A percentile compares a stretch with the other conserved stretches of the same genome.
Evolutionary conservation across 768 basidiomycete genomes (phyloP).

Genomic region (Lactarius psammicola): DNA sequence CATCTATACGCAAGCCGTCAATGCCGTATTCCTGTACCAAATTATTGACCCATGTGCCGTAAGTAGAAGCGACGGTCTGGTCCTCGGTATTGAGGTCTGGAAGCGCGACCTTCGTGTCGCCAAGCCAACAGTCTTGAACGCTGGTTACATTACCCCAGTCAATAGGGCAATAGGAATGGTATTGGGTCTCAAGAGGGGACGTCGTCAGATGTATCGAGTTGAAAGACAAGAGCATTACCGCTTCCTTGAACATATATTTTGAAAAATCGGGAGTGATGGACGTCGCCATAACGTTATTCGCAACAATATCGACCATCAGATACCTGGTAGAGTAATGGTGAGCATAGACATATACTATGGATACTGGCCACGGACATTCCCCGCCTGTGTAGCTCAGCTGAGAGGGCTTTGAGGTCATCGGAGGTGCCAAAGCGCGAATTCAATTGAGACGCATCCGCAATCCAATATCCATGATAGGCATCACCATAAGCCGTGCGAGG

Average conservation of each 20-base stretch:
- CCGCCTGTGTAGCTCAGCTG: slow-evolving; percentile 62
- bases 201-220: slow-evolving; percentile 17
- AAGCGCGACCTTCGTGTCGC: slow-evolving; percentile 69
- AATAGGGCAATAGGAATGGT: slow-evolving; percentile 77
- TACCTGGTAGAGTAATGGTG: slow-evolving; percentile 43
- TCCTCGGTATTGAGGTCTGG: slow-evolving; percentile 80
- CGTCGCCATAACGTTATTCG: slow-evolving; percentile 82
- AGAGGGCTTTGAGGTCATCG: slow-evolving; percentile 68
- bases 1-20: slow-evolving; percentile 88
- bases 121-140: slow-evolving; percentile 80
- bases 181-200: slow-evolving; percentile 48
- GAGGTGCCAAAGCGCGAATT: slow-evolving; percentile 72
- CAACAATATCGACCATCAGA: slow-evolving; percentile 82
- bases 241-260: slow-evolving; percentile 63
- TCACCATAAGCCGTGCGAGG: slow-evolving; percentile 72
- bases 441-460: slow-evolving; percentile 61
- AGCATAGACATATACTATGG: neutral
- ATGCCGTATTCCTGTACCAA: slow-evolving; percentile 71
- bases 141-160: slow-evolving; percentile 68
- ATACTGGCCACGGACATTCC: slow-evolving; percentile 52
- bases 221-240: slow-evolving; percentile 38
- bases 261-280: slow-evolving; percentile 62
- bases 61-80: slow-evolving; percentile 56
- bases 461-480: slow-evolving; percentile 87
- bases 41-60: slow-evolving; percentile 64